phyloP scores from a whole-genome alignment of 208 protist species.

The Crithidia sp. region DNA sequence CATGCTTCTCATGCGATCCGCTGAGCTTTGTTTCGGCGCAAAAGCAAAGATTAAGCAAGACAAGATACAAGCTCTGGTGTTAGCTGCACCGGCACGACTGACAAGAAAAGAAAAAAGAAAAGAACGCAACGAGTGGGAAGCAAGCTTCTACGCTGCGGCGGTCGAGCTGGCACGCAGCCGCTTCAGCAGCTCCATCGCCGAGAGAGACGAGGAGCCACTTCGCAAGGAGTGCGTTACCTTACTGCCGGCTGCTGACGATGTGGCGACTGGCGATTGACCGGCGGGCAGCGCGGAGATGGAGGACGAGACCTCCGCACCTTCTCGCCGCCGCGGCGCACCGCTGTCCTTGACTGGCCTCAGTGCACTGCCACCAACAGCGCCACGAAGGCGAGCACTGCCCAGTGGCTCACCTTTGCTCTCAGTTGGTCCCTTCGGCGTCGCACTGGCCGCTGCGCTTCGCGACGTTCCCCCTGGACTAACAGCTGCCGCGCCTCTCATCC shows the following conservation, averaged over 20 bases:
- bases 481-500: background rate
- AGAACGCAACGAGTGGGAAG: background rate
- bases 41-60: no score
- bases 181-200: conserved; percentile 34
- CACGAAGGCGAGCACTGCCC: background rate
- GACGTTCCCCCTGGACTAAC: background rate
- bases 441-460: background rate
- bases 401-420: background rate
- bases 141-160: background rate
- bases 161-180: conserved; percentile 28
- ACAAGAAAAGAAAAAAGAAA: conserved; percentile 6
- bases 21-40: no score
- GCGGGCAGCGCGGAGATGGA: no score
- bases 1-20: no score
- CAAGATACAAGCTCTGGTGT: no score
- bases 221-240: background rate
- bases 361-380: no score
- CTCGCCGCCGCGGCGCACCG: no score
- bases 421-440: background rate
- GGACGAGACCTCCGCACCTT: no score
- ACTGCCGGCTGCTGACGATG: background rate
- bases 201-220: background rate
- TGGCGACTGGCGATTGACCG: background rate
- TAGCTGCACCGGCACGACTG: no score
- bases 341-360: no score